Conservation (phyloP, 306 rosid species). For the Quercus ilex region DNA sequence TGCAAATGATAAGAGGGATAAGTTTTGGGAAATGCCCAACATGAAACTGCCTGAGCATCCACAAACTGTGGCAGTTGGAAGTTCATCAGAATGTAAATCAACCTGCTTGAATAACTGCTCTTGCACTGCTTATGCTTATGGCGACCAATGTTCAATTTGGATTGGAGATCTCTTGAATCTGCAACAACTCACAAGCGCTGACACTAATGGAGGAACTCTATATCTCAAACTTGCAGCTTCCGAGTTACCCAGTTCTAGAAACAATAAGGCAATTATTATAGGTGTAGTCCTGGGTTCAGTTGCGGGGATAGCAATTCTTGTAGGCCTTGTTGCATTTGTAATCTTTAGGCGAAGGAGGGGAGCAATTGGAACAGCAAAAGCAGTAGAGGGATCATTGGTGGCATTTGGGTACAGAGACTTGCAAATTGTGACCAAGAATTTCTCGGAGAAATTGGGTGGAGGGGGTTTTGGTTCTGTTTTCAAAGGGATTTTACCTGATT, state of each 20-base stretch:
- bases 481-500: slow-evolving; percentile 65
- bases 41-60: slow-evolving; percentile 17
- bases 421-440: slow-evolving; percentile 52
- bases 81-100: slow-evolving; percentile 31
- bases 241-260: slow-evolving; percentile 26
- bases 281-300: slow-evolving; percentile 37
- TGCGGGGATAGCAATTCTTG: slow-evolving; percentile 22
- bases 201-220: slow-evolving; percentile 32
- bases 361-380: slow-evolving; percentile 20
- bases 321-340: slow-evolving; percentile 29
- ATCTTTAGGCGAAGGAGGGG: slow-evolving; percentile 25
- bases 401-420: slow-evolving; percentile 52
- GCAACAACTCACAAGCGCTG: slow-evolving; percentile 24
- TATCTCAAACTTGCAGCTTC: slow-evolving; percentile 56
- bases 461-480: slow-evolving; percentile 90
- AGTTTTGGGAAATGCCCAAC: slow-evolving; percentile 17
- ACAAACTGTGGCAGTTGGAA: slow-evolving; percentile 5
- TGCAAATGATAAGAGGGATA: slow-evolving; percentile 13
- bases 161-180: slow-evolving; percentile 27
- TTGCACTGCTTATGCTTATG: slow-evolving; percentile 41
- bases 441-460: slow-evolving; percentile 81
- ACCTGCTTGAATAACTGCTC: slow-evolving; percentile 38
- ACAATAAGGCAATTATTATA: not conserved
- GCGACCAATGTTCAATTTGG: slow-evolving; percentile 42
- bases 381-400: slow-evolving; percentile 38